Evolutionary conservation across 1,284 basidiomycete species (phyloP).

Genomic region (Moniliophthora roreri): DNA sequence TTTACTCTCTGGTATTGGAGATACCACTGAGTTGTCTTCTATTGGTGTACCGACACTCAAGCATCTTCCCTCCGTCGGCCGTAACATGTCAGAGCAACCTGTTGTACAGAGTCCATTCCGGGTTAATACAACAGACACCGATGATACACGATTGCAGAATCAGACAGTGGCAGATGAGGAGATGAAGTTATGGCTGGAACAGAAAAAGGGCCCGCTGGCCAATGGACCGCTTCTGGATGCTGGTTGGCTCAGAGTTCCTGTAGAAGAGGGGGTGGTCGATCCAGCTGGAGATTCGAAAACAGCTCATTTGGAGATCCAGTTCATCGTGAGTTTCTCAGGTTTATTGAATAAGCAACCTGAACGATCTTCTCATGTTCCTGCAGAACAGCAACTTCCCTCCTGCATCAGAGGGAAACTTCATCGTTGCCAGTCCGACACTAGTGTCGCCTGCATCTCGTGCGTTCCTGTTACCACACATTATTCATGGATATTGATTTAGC

Average conservation of each 20-base stretch:
- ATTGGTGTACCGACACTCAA: conserved; percentile 26
- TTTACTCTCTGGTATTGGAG: conserved; percentile 32
- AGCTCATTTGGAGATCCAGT: conserved; percentile 15
- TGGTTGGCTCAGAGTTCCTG: conserved; percentile 23
- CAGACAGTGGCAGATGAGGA: conserved; percentile 12
- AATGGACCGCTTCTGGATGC: conserved; percentile 19
- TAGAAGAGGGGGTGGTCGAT: conserved; percentile 14
- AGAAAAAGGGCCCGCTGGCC: conserved; percentile 22
- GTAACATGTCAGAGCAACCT: conserved; percentile 36
- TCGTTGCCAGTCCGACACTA: too few species aligned
- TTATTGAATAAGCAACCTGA: conserved; percentile 20
- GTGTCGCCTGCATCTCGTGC: conserved; percentile 20
- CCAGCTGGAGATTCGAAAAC: conserved; percentile 19
- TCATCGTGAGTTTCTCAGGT: conserved; percentile 9
- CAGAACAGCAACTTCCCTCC: too few species aligned
- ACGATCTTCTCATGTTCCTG: neutral
- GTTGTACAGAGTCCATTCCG: conserved; percentile 19
- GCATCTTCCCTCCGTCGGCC: conserved; percentile 29
- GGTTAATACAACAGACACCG: conserved; percentile 22
- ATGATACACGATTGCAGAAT: conserved; percentile 20
- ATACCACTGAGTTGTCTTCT: conserved; percentile 19
- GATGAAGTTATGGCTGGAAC: conserved; percentile 20
- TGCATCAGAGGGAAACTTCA: too few species aligned
- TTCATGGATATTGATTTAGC: neutral
- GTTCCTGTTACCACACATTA: neutral